Evolutionary conservation across 139 green algal species (phyloP).

Genomic region (Chlamydomonas eustigma): DNA sequence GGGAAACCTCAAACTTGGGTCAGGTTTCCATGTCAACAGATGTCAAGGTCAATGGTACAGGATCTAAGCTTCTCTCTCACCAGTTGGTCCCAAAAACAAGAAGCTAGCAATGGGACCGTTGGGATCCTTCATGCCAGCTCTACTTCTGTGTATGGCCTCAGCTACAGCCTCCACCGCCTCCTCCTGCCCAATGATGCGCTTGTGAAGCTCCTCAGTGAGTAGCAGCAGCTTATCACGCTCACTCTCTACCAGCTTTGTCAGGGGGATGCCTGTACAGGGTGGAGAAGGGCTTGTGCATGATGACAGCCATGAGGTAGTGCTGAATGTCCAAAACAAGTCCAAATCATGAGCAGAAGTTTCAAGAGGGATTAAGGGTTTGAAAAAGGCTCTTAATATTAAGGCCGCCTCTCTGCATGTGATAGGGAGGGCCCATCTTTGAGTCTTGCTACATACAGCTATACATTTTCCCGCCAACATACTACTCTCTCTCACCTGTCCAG

Average conservation of each 20-base stretch:
- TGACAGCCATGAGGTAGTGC: too few relatives aligned
- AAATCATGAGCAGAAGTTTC: too few relatives aligned
- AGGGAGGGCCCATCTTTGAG: too few relatives aligned
- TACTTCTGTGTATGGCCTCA: constrained; percentile 85
- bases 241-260: constrained; percentile 78
- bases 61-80: constrained; percentile 37
- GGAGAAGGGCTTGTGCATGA: too few relatives aligned
- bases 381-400: too few relatives aligned
- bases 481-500: constrained; percentile 36
- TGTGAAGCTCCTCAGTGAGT: constrained; percentile 35
- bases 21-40: constrained; percentile 10
- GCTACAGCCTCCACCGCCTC: constrained; percentile 82
- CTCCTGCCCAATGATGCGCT: constrained; percentile 60
- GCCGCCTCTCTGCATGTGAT: too few relatives aligned
- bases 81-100: constrained; percentile 97
- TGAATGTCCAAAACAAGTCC: too few relatives aligned
- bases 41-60: neutral
- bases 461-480: too few relatives aligned
- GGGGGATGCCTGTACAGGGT: constrained; percentile 51
- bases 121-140: constrained; percentile 82
- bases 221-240: constrained; percentile 85
- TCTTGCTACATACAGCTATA: too few relatives aligned
- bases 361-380: too few relatives aligned
- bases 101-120: constrained; percentile 92
- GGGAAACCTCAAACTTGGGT: constrained; percentile 91